Conservation (phyloP, 495 filamentous ascomycete genomes). For the Chaetomium cochliodes region DNA sequence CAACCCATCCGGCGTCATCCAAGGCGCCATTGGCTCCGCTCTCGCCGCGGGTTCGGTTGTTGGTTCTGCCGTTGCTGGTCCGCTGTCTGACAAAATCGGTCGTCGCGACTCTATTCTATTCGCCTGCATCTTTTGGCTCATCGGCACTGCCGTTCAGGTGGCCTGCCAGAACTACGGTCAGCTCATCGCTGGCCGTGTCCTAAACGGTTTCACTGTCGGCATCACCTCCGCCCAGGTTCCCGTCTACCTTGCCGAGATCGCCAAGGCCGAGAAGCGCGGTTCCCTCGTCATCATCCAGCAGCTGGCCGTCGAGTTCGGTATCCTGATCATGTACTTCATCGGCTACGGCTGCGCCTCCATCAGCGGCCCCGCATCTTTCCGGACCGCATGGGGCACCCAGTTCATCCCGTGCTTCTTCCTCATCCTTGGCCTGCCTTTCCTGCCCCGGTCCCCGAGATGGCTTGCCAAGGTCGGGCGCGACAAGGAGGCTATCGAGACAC, state of each 20-base stretch:
- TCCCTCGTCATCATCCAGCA: slow-evolving; percentile 74
- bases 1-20: slow-evolving; percentile 59
- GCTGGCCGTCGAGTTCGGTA: slow-evolving; percentile 72
- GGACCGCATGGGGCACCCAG: slow-evolving; percentile 72
- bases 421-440: slow-evolving; percentile 63
- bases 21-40: slow-evolving; percentile 61
- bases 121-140: slow-evolving; percentile 68
- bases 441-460: slow-evolving; percentile 72
- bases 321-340: slow-evolving; percentile 50
- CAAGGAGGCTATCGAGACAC: slow-evolving; percentile 63
- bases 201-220: slow-evolving; percentile 72
- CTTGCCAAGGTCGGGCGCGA: slow-evolving; percentile 65
- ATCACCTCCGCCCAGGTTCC: slow-evolving; percentile 75
- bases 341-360: slow-evolving; percentile 59
- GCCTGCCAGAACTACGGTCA: slow-evolving; percentile 58
- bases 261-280: slow-evolving; percentile 64
- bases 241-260: slow-evolving; percentile 78
- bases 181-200: slow-evolving; percentile 66
- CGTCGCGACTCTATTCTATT: slow-evolving; percentile 64
- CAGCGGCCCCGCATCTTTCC: slow-evolving; percentile 61
- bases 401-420: slow-evolving; percentile 65
- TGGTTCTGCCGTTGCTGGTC: slow-evolving; percentile 22
- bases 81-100: slow-evolving; percentile 59
- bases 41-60: slow-evolving; percentile 27
- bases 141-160: slow-evolving; percentile 67